Evolutionary conservation across 2,329 filamentous ascomycete genomes (phyloP).

Genomic region (Exophiala oligosperma): DNA sequence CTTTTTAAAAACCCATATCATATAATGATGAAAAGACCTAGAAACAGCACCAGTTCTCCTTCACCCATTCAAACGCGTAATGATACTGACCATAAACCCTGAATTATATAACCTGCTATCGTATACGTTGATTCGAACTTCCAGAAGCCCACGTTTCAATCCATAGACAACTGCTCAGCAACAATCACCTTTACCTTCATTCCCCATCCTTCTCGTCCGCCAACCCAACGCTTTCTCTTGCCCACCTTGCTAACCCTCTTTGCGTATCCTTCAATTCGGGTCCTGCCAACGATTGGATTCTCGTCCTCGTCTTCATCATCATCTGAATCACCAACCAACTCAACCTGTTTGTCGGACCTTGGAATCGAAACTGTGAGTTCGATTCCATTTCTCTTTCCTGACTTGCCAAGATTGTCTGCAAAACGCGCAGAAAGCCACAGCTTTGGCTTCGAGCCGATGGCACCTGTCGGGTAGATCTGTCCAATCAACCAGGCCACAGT

Average conservation of each 20-base stretch:
- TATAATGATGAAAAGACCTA: too few species aligned
- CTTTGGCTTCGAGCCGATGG: slow-evolving; percentile 42
- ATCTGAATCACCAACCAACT: slow-evolving; percentile 34
- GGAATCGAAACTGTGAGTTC: slow-evolving; percentile 47
- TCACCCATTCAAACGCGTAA: too few species aligned
- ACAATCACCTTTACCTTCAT: slow-evolving; percentile 22
- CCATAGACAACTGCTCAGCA: slow-evolving; percentile 9
- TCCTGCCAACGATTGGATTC: slow-evolving; percentile 25
- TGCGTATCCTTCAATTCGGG: slow-evolving; percentile 34
- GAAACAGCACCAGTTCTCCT: too few species aligned
- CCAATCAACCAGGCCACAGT: slow-evolving; percentile 59
- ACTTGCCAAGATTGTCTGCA: slow-evolving; percentile 44
- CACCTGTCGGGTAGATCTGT: slow-evolving; percentile 62
- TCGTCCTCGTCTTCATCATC: slow-evolving; percentile 7
- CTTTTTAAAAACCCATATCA: too few species aligned
- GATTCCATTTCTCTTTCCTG: slow-evolving; percentile 42
- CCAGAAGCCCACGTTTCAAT: not conserved
- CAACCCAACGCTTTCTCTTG: slow-evolving; percentile 60
- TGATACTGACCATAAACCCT: too few species aligned
- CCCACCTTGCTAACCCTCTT: slow-evolving; percentile 54
- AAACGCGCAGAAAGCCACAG: slow-evolving; percentile 40
- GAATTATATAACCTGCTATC: not conserved
- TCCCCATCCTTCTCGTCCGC: slow-evolving; percentile 31
- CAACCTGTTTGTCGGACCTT: slow-evolving; percentile 34
- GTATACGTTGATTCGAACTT: not conserved